phyloP scores from a whole-genome alignment of 208 protist species.

The Leptomonas seymouri region DNA sequence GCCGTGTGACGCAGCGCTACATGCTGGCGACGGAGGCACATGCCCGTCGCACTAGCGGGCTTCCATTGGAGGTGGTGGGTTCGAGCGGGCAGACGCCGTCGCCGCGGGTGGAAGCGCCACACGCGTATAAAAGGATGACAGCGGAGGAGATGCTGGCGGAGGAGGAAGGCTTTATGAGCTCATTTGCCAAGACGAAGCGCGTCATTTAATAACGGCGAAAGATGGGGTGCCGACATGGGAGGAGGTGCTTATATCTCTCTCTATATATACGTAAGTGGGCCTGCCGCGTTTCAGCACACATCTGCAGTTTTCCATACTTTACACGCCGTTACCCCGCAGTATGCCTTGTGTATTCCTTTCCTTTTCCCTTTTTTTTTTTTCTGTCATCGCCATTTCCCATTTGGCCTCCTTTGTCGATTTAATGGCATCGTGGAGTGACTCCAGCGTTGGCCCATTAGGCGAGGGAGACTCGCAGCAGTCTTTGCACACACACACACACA shows the following conservation, averaged over 20 bases:
- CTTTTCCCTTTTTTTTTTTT: not conserved
- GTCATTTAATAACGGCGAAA: constrained; percentile 3
- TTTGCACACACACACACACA: not conserved
- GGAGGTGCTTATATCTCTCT: too few species aligned
- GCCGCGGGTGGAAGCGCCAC: constrained; percentile 1
- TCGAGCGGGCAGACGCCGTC: not conserved
- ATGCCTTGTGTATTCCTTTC: not conserved
- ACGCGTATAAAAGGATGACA: constrained; percentile 30
- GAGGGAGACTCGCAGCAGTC: not conserved
- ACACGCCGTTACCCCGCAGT: too few species aligned
- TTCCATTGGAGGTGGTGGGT: not conserved
- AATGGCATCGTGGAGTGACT: too few species aligned
- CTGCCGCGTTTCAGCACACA: too few species aligned
- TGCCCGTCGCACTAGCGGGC: constrained; percentile 17
- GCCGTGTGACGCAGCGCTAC: constrained; percentile 32
- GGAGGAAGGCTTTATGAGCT: constrained; percentile 53
- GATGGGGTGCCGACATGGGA: too few species aligned
- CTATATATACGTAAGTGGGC: too few species aligned
- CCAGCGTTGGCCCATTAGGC: not conserved
- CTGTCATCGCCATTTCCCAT: too few species aligned
- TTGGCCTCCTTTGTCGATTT: too few species aligned
- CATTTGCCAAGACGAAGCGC: constrained; percentile 39
- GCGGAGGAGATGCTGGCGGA: constrained; percentile 52
- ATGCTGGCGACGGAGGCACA: constrained; percentile 50
- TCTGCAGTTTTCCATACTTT: too few species aligned